These are phyloP conservation scores for Xylaria sp. DNA, from an alignment of 2,329 filamentous ascomycete genomes.

Conservation along the genomic window DNA sequence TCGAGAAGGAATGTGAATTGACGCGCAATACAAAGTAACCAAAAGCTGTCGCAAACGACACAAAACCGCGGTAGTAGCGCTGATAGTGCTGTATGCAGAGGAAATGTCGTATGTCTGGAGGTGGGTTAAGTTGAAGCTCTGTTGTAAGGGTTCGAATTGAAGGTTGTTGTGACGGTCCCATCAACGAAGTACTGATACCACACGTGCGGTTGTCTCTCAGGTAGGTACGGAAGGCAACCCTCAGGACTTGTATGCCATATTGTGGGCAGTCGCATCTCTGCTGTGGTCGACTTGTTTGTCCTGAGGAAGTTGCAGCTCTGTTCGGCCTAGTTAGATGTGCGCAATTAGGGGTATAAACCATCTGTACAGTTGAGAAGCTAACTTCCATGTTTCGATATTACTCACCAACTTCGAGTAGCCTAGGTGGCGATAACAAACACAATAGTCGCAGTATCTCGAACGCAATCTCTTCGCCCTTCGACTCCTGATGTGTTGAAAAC, in stretches of 20 bases:
- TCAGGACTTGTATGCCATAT: neutral
- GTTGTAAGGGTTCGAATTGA: slow-evolving; percentile 25
- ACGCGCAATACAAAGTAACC: slow-evolving; percentile 46
- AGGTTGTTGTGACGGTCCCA: neutral
- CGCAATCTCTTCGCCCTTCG: neutral
- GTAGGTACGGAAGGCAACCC: no score
- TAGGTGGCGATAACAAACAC: neutral
- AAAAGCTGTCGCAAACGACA: slow-evolving; percentile 45
- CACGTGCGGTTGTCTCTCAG: no score
- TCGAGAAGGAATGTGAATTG: slow-evolving; percentile 3
- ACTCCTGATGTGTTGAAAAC: neutral
- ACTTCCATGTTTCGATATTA: no score
- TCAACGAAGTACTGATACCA: neutral
- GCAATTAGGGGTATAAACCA: neutral
- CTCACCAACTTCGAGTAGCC: neutral
- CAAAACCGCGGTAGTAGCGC: slow-evolving; percentile 40
- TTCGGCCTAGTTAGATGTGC: neutral
- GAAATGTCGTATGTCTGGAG: slow-evolving; percentile 39
- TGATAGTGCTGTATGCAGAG: slow-evolving; percentile 46
- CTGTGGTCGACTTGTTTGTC: neutral
- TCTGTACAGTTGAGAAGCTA: neutral
- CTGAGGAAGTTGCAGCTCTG: neutral
- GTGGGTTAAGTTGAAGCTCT: slow-evolving; percentile 38
- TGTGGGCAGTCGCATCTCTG: neutral
- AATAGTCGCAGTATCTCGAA: neutral